Conservation (phyloP, 1,284 basidiomycete genomes). For the Gymnopus androsaceus region DNA sequence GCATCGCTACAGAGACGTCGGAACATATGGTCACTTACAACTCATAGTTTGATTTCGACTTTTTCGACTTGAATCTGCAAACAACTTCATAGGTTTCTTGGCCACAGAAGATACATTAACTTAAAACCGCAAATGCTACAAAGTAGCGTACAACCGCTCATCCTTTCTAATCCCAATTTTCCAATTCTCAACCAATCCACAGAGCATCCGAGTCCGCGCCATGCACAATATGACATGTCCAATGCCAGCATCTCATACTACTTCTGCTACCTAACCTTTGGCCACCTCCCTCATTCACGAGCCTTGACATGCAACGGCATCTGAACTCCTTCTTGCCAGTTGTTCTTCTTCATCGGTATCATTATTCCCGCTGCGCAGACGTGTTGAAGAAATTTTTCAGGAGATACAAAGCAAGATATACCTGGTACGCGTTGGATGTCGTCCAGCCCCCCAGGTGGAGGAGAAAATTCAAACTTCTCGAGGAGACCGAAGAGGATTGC, state of each 20-base stretch:
- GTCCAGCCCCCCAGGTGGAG: slow-evolving; percentile 15
- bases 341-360: background rate
- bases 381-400: no score
- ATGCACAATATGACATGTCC: slow-evolving; percentile 69
- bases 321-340: background rate
- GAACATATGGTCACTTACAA: no score
- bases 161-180: slow-evolving; percentile 67
- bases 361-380: background rate
- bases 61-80: no score
- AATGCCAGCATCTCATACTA: background rate
- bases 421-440: slow-evolving; percentile 1
- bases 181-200: slow-evolving; percentile 68
- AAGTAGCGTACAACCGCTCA: slow-evolving; percentile 71
- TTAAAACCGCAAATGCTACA: no score
- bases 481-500: slow-evolving; percentile 26
- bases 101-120: no score
- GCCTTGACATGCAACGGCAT: background rate
- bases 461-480: slow-evolving; percentile 26
- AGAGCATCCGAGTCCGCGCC: slow-evolving; percentile 77
- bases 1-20: no score
- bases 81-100: no score
- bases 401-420: no score
- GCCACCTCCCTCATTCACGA: background rate
- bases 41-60: no score
- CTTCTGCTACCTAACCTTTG: no score